phyloP scores from a whole-genome alignment of 495 filamentous ascomycete species.

The Hypoxylon fragiforme region DNA sequence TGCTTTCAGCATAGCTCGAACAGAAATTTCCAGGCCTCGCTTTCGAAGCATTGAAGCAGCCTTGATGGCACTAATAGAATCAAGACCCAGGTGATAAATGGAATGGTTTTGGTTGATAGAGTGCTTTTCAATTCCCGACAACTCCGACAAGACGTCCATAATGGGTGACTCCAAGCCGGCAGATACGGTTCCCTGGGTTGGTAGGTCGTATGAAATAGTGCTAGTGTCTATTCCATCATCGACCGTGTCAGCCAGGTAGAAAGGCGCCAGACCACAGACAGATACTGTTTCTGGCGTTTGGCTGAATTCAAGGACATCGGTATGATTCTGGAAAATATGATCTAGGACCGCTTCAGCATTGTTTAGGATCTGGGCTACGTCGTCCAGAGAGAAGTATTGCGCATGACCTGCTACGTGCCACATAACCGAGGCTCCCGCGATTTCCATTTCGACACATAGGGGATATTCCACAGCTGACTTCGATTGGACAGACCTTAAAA shows the following conservation, averaged over 20 bases:
- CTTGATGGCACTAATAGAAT: constrained; percentile 87
- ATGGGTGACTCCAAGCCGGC: constrained; percentile 52
- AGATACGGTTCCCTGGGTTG: background rate
- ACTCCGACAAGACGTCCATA: constrained; percentile 62
- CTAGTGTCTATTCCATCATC: background rate
- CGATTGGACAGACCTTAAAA: constrained; percentile 62
- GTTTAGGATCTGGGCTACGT: constrained; percentile 51
- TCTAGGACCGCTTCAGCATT: constrained; percentile 59
- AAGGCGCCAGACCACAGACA: constrained; percentile 55
- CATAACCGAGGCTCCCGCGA: constrained; percentile 52
- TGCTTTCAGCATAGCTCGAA: constrained; percentile 68
- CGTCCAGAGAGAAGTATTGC: constrained; percentile 47
- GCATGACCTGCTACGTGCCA: constrained; percentile 74
- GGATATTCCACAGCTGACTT: constrained; percentile 72
- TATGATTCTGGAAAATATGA: constrained; percentile 50
- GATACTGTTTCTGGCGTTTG: constrained; percentile 44
- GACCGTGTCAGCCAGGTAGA: constrained; percentile 31
- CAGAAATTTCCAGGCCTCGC: constrained; percentile 58
- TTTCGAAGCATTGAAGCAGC: constrained; percentile 66
- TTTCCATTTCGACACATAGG: constrained; percentile 78
- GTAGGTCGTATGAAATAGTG: background rate
- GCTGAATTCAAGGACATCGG: constrained; percentile 57
- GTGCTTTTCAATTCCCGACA: constrained; percentile 62
- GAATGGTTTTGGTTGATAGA: constrained; percentile 65
- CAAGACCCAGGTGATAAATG: constrained; percentile 84